Base-by-base conservation (phyloP, 257 asterid genomes). In the Ajuga chamaepitys region DNA sequence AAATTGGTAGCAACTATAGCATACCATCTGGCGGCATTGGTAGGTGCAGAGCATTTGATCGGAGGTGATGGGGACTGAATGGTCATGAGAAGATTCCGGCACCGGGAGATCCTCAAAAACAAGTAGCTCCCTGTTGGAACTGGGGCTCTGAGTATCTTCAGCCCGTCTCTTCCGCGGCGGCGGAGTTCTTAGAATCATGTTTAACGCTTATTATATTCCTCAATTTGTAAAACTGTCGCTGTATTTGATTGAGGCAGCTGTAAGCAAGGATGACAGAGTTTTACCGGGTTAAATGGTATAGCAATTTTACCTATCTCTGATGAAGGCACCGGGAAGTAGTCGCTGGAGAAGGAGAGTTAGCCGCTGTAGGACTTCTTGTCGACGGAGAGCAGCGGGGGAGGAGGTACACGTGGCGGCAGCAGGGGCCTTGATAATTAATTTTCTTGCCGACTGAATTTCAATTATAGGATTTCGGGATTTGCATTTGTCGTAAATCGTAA, bases 21-120 rank as follows among this genome's bases (percentile, higher is more conserved):
- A 17, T 77, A 90, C 99, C 98, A 90, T 90, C 81, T 94, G 99
- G 30, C 97, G 97, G 73, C 99, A 94, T 73, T 94, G 99, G 64
- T 90, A 94, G 52, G 99, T 88, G 74, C 99, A 94, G 10, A 94
- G 94, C 92, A 88, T 83, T 50, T 94, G 95, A 7, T 94, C 98
- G 51, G 95, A 86, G 52, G 74, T 21, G 67, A 60, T 38, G 3
- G 87, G 87, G 34, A 35, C 41, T 14, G 79, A 54, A 26, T 77
- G 85, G 40, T 78, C 76, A 4, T 84, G 93, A 17, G 91, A 73
- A 61, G 78, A 76, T 56, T 86, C 91, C 67, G 82, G 80, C 58
- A 58, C 76, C 62, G 80, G 78, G 65, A 57, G 75, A 53, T 89
- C 98, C 91, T 94, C 95, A 75, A 40, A 90, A 60, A 90, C 71